A percentile compares a stretch with the other conserved stretches of the same genome.
phyloP scores from a whole-genome alignment of 176 grass and related monocot species.

The Bothriochloa decipiens region DNA sequence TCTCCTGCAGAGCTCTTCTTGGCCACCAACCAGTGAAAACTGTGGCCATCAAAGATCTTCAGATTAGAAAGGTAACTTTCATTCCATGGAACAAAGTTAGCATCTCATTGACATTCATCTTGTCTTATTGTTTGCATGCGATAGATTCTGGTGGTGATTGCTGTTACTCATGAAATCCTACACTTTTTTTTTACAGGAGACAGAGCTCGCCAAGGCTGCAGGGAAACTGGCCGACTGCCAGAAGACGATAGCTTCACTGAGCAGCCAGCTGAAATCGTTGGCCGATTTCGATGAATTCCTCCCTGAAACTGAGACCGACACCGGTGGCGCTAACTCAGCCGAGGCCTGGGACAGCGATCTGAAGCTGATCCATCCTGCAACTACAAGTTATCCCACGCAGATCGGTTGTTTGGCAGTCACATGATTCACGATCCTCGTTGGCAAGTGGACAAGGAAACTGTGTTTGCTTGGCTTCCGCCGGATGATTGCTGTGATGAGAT shows the following conservation, averaged over 20 bases:
- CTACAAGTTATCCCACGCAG: slow-evolving; percentile 27
- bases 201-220: slow-evolving; percentile 59
- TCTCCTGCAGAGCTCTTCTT: slow-evolving; percentile 29
- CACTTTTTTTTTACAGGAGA: slow-evolving; percentile 47
- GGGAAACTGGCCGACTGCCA: slow-evolving; percentile 85
- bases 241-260: slow-evolving; percentile 86
- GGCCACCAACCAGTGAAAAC: slow-evolving; percentile 43
- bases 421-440: slow-evolving; percentile 20
- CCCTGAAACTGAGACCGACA: slow-evolving; percentile 38
- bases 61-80: slow-evolving; percentile 65
- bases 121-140: background rate
- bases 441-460: background rate
- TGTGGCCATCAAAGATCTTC: slow-evolving; percentile 42
- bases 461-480: slow-evolving; percentile 1
- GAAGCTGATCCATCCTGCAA: slow-evolving; percentile 35
- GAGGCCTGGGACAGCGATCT: slow-evolving; percentile 39
- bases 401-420: slow-evolving; percentile 45
- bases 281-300: slow-evolving; percentile 66
- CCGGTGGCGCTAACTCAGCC: slow-evolving; percentile 4
- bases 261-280: slow-evolving; percentile 69
- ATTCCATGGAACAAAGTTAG: background rate
- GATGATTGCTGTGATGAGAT: slow-evolving; percentile 36
- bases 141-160: background rate
- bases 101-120: slow-evolving; percentile 1
- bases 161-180: background rate